Evolutionary conservation across 805 yeast species (phyloP), one percentile per base, ranked within the genome.

Genomic region (Myxozyma lipomycoides): DNA sequence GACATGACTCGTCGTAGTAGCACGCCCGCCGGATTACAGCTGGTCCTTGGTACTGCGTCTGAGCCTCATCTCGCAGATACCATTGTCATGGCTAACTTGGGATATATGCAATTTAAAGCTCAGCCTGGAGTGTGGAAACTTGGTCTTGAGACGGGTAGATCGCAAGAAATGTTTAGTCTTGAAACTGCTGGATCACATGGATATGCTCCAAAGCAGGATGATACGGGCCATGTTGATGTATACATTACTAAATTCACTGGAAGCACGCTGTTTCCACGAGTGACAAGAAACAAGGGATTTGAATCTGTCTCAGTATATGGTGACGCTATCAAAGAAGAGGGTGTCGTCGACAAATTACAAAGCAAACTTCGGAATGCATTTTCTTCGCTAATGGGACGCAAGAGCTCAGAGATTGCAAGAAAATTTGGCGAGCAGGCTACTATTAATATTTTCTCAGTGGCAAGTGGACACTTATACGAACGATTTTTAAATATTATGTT

Each of bases 381-480:
- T 41, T 45, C 50, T 44, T 39, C 46, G 38, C 10, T 41, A 40
- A 40, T 35, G 21, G 41, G 41, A 41, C 37, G 24, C 38, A 40
- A 43, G 15, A 35, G 48, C 39, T n/a, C n/a, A 7, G 6, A 6
- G n/a, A 21, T 58, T 21, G 9, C 17, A 6, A 37, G 18, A 4
- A 42, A n/a, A 12, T 38, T 45, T 49, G 48, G 49, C 36, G 60
- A 55, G 45, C 75, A 75, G 22, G 86, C 90, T 0, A 84, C 81
- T 12, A 78, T 87, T 41, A 87, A 87, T 64, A 82, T 87, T 35
- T 88, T 87, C 69, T 76, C 90, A 0, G 82, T 87, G 38, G 91
- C 95, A 0, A 81, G 90, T 57, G 95, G 95, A 0, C 87, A 81
- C 56, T 67, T 81, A 35, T 86, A 87, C 64, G 95, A 87, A 64